Evolutionary conservation across 257 asterid genomes (phyloP).

Genomic region (Eucommia ulmoides): DNA sequence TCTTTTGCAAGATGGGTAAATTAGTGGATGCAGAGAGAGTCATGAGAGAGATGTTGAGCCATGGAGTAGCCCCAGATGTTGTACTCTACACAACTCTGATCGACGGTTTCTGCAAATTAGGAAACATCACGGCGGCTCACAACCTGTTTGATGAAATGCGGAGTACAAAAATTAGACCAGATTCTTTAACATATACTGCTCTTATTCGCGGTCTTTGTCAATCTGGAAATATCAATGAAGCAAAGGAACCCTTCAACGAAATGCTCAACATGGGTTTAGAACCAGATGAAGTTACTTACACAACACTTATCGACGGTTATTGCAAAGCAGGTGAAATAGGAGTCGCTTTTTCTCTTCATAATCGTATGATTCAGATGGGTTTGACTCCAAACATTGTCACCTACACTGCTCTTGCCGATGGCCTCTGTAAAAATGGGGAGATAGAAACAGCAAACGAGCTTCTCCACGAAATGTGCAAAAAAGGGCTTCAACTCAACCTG

Average conservation of each 20-base stretch:
- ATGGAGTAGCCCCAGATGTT: conserved; percentile 58
- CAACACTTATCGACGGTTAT: conserved; percentile 75
- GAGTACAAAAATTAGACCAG: conserved; percentile 42
- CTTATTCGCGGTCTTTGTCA: conserved; percentile 63
- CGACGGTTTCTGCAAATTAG: conserved; percentile 59
- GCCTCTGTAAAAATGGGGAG: conserved; percentile 87
- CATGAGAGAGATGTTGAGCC: conserved; percentile 60
- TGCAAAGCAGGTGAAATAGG: conserved; percentile 63
- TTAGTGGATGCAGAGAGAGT: conserved; percentile 59
- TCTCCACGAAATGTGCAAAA: conserved; percentile 57
- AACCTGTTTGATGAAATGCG: conserved; percentile 66
- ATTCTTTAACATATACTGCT: conserved; percentile 58
- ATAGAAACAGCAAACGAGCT: conserved; percentile 75
- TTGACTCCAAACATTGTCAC: conserved; percentile 74
- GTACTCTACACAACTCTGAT: conserved; percentile 79
- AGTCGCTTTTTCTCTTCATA: conserved; percentile 72
- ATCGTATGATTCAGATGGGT: conserved; percentile 60
- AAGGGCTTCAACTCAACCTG: conserved; percentile 63
- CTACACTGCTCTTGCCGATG: conserved; percentile 83
- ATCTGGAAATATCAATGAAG: conserved; percentile 55
- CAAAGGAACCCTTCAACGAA: conserved; percentile 50
- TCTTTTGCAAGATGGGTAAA: conserved; percentile 54
- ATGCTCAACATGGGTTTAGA: conserved; percentile 58
- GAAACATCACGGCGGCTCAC: conserved; percentile 40
- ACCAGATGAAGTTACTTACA: conserved; percentile 73